phyloP scores from a whole-genome alignment of 2,329 filamentous ascomycete genomes.

The Aspergillus udagawae region DNA sequence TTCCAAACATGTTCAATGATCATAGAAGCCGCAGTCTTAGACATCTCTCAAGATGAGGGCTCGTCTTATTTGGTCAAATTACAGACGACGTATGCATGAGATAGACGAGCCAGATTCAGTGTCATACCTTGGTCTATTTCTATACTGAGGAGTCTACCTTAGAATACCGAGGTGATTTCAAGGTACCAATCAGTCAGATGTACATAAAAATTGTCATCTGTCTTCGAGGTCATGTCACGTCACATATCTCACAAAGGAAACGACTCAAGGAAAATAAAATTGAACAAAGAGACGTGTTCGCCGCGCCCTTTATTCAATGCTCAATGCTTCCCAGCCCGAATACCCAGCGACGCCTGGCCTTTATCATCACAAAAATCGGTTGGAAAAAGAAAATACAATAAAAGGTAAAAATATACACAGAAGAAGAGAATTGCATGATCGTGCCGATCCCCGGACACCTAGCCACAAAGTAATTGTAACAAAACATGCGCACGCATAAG shows the following conservation, averaged over 20 bases:
- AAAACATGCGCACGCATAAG: background rate
- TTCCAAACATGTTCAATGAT: background rate
- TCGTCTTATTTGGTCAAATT: background rate
- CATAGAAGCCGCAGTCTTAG: background rate
- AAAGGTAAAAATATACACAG: constrained; percentile 5
- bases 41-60: background rate
- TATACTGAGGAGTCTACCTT: background rate
- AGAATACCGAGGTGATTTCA: background rate
- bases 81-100: background rate
- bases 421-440: constrained; percentile 2
- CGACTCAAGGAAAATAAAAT: constrained; percentile 2
- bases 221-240: constrained; percentile 12
- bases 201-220: constrained; percentile 2
- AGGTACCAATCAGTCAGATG: background rate
- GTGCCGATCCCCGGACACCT: background rate
- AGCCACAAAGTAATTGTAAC: background rate
- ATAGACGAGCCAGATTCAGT: background rate
- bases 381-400: constrained; percentile 1
- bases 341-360: background rate
- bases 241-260: constrained; percentile 9
- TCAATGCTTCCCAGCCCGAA: background rate
- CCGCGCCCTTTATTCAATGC: background rate
- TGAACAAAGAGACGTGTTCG: constrained; percentile 7
- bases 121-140: background rate
- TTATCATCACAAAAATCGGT: background rate